Evolutionary conservation across 2,329 filamentous ascomycete genomes (phyloP), one percentile per base, ranked within the genome.

Genomic region (Scedosporium apiospermum): DNA sequence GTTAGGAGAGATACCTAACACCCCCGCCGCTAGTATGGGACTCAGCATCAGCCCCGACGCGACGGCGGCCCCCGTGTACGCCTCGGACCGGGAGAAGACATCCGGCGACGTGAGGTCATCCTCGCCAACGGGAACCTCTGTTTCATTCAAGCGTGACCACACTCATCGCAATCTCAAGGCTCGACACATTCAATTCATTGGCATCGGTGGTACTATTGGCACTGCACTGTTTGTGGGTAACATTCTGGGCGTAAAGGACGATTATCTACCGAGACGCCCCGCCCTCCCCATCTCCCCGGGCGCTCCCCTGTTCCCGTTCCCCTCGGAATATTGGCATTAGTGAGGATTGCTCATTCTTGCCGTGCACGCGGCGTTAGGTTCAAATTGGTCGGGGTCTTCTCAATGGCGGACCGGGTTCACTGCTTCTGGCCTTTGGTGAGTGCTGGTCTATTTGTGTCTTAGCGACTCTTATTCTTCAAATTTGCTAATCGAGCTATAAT

Each of bases 181-280:
- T 23, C 78, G 82, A 1, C 82, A 85, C 66, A 83, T 85, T 57
- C 82, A 85, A 68, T 73, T 85, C 38, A 84, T 84, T 68, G 84
- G 81, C 38, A 87, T 88, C 63, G 85, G 85, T 46, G 85, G 84
- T 0, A 86, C 84, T 6, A 87, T 88, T 65, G 85, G 85, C 18
- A 88, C 83, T 1, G 83, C 81, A 16, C 73, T 87, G 3, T 85
- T 79, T 69, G 81, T 85, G 67, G 65, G 72, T 71, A 41, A 18
- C 34, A 4, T 14, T 4, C 34, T 9, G 34, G 34, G 34, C 34
- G 34, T 38, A 9, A 14, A 38, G 34, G 51, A 49, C 44, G 18
- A 21, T 9, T 21, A 34, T 49, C 18, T 18, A 7, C 44, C 44
- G n/a, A 49, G 44, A 49, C 16, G 44, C 44, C 44, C 16, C 2